Evolutionary conservation across 176 grass and related monocot species (phyloP).

Genomic region (Musa schizocarpa): DNA sequence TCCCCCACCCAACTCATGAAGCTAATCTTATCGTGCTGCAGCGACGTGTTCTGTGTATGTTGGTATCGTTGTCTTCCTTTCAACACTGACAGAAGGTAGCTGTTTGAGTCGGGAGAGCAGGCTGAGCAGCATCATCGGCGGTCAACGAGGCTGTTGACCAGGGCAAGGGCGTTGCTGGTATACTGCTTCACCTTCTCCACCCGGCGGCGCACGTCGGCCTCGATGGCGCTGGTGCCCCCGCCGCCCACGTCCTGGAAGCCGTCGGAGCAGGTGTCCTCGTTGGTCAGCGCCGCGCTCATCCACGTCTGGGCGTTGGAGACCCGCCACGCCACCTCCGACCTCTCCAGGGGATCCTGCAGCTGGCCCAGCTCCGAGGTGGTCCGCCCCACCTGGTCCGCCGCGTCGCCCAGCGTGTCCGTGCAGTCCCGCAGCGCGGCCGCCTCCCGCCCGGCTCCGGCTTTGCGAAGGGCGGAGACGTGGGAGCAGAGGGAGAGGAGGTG

Average conservation of each 20-base stretch:
- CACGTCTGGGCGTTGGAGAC: constrained; percentile 64
- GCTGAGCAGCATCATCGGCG: too few relatives aligned
- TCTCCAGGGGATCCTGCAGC: background rate
- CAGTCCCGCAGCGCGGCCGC: constrained; percentile 27
- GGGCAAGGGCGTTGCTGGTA: constrained; percentile 12
- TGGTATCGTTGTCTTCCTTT: too few relatives aligned
- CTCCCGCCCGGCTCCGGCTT: constrained; percentile 1
- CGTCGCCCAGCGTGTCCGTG: constrained; percentile 17
- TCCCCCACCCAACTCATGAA: too few relatives aligned
- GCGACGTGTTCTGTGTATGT: too few relatives aligned
- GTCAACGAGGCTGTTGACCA: background rate
- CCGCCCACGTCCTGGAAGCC: constrained; percentile 17
- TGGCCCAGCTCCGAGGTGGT: constrained; percentile 21
- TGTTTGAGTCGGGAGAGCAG: too few relatives aligned
- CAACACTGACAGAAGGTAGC: too few relatives aligned
- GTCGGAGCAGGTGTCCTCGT: constrained; percentile 52
- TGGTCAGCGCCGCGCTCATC: constrained; percentile 51
- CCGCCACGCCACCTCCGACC: constrained; percentile 28
- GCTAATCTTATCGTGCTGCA: too few relatives aligned
- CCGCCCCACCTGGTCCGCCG: constrained; percentile 22
- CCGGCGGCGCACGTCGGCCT: background rate
- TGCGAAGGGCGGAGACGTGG: constrained; percentile 2
- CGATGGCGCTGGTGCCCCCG: background rate
- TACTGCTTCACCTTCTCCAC: background rate
- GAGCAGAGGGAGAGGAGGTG: constrained; percentile 27